Conservation (phyloP, 768 basidiomycete species). For the Calocera cornea region DNA sequence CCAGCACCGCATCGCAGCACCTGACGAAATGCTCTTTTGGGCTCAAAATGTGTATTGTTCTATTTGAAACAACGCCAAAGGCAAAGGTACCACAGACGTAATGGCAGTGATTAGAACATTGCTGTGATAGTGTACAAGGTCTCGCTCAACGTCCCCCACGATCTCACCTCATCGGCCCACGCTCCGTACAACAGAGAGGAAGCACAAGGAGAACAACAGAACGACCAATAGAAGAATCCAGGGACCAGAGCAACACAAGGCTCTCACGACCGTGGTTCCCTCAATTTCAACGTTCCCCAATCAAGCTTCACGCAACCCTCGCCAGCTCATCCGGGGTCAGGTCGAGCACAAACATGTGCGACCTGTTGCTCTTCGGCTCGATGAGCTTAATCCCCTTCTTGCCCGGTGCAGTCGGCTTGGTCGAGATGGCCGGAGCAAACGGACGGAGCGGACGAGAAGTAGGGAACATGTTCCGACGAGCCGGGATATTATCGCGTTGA, state of each 20-base stretch:
- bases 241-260: conserved; percentile 1
- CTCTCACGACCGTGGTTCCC: background rate
- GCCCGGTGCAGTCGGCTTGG: background rate
- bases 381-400: conserved; percentile 3
- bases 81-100: background rate
- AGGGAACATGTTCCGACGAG: background rate
- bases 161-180: background rate
- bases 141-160: background rate
- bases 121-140: background rate
- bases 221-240: background rate
- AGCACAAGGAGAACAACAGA: background rate
- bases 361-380: background rate
- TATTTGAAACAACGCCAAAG: background rate
- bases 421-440: background rate
- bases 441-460: background rate
- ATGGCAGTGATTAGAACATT: background rate
- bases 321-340: background rate
- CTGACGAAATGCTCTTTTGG: background rate
- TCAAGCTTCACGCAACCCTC: background rate
- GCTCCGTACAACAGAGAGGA: background rate
- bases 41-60: background rate
- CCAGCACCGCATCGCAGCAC: background rate
- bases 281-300: background rate
- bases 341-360: background rate
- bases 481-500: background rate